phyloP scores from a whole-genome alignment of 2,329 filamentous ascomycete species.

The Microascus cirrosus region DNA sequence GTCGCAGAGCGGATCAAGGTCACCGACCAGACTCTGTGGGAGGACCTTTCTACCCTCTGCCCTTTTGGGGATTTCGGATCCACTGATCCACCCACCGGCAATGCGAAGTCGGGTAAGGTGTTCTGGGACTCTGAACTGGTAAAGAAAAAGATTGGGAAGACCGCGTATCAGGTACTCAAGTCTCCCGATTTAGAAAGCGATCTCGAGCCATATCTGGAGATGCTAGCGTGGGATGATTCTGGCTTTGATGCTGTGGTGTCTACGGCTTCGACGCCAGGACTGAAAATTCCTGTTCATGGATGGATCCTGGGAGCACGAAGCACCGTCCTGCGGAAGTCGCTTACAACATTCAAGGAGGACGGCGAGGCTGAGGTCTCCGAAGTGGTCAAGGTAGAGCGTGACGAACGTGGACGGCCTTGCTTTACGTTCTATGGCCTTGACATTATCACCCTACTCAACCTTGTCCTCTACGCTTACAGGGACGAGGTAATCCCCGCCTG shows the following conservation, averaged over 20 bases:
- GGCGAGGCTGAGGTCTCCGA: slow-evolving; percentile 49
- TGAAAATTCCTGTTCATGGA: slow-evolving; percentile 69
- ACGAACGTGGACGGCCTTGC: slow-evolving; percentile 34
- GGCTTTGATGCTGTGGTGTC: slow-evolving; percentile 33
- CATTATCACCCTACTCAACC: slow-evolving; percentile 65
- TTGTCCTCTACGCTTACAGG: slow-evolving; percentile 71
- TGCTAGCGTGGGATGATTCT: slow-evolving; percentile 24
- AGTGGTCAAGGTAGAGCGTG: slow-evolving; percentile 40
- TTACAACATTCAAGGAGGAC: slow-evolving; percentile 44
- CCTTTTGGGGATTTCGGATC: slow-evolving; percentile 52
- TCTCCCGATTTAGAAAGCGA: slow-evolving; percentile 58
- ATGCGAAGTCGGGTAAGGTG: slow-evolving; percentile 31
- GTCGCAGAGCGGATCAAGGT: slow-evolving; percentile 62
- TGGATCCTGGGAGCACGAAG: slow-evolving; percentile 73
- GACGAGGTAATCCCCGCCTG: slow-evolving; percentile 76
- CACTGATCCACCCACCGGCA: slow-evolving; percentile 19
- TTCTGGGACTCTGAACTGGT: slow-evolving; percentile 18
- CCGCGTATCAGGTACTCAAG: slow-evolving; percentile 43
- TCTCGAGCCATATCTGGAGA: slow-evolving; percentile 35
- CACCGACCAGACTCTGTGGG: slow-evolving; percentile 57
- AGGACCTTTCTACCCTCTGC: slow-evolving; percentile 60
- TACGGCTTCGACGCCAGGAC: slow-evolving; percentile 52
- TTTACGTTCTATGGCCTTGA: slow-evolving; percentile 62
- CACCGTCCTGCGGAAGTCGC: slow-evolving; percentile 48
- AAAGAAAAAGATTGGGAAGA: slow-evolving; percentile 34